phyloP scores from a whole-genome alignment of 129 eudicot species.

The Kitagawia praeruptora region DNA sequence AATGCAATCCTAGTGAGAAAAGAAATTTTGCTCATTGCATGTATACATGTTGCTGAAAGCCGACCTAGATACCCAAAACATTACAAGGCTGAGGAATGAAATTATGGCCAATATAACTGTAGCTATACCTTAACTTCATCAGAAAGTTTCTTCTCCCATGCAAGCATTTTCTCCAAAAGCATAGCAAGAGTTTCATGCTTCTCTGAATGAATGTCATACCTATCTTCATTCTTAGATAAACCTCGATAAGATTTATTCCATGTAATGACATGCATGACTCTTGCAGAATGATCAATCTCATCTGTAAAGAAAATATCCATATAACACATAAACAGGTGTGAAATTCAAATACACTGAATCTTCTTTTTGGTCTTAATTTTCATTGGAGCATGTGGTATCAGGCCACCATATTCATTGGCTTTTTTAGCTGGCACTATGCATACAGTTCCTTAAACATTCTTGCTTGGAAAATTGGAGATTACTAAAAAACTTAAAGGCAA shows the following conservation, averaged over 20 bases:
- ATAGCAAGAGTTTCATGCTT: slow-evolving; percentile 99
- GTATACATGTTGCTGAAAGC: not conserved
- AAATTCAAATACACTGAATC: not conserved
- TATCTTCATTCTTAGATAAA: slow-evolving; percentile 46
- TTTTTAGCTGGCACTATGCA: not conserved
- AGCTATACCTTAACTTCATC: slow-evolving; percentile 93
- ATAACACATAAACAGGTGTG: not conserved
- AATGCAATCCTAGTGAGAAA: not conserved
- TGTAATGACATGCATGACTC: slow-evolving; percentile 92
- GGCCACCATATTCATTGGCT: slow-evolving; percentile 1
- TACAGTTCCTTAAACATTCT: not conserved
- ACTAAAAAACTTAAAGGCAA: not conserved
- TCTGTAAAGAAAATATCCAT: slow-evolving; percentile 37
- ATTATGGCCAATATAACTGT: not conserved
- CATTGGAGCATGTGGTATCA: not conserved
- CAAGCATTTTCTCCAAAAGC: slow-evolving; percentile 91
- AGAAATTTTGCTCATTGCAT: not conserved
- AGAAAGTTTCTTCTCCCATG: slow-evolving; percentile 98
- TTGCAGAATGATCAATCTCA: slow-evolving; percentile 84
- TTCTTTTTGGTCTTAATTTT: not conserved
- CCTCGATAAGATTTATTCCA: slow-evolving; percentile 95
- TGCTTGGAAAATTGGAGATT: not conserved
- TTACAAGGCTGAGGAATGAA: not conserved
- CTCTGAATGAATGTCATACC: slow-evolving; percentile 71
- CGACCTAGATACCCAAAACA: not conserved